phyloP scores from a whole-genome alignment of 2,329 filamentous ascomycete species.

The Cadophora sp. region DNA sequence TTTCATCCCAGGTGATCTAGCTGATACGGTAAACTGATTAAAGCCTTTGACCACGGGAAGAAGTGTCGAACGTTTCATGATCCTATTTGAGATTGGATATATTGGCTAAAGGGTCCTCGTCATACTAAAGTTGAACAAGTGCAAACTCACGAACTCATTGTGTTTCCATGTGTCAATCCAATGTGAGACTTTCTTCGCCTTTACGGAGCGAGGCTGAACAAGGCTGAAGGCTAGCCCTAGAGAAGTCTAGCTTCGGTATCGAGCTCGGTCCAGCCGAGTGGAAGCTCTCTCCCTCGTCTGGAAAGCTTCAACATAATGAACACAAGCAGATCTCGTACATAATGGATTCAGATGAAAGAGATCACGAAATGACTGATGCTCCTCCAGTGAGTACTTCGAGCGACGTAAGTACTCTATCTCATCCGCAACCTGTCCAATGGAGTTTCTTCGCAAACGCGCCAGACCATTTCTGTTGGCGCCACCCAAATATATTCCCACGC shows the following conservation, averaged over 20 bases:
- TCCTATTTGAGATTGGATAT: too few relatives aligned
- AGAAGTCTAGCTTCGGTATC: background rate
- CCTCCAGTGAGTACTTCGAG: background rate
- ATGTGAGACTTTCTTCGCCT: background rate
- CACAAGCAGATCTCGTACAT: background rate
- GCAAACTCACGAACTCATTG: background rate
- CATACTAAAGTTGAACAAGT: too few relatives aligned
- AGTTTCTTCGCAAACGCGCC: background rate
- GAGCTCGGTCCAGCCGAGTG: background rate
- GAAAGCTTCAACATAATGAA: background rate
- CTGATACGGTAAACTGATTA: too few relatives aligned
- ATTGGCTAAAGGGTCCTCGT: too few relatives aligned
- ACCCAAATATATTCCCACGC: background rate
- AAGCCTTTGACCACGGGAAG: too few relatives aligned
- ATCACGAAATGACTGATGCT: constrained; percentile 15
- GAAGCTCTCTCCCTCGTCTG: constrained; percentile 5
- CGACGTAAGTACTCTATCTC: constrained; percentile 2
- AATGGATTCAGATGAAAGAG: constrained; percentile 13
- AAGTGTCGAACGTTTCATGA: too few relatives aligned
- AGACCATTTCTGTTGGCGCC: background rate
- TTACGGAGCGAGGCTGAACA: background rate
- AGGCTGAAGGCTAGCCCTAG: background rate
- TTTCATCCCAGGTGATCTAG: too few relatives aligned
- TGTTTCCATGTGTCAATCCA: background rate
- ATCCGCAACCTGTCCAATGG: background rate